Evolutionary conservation across 106 monocot species (phyloP).

Genomic region (Dioscorea dumetorum): DNA sequence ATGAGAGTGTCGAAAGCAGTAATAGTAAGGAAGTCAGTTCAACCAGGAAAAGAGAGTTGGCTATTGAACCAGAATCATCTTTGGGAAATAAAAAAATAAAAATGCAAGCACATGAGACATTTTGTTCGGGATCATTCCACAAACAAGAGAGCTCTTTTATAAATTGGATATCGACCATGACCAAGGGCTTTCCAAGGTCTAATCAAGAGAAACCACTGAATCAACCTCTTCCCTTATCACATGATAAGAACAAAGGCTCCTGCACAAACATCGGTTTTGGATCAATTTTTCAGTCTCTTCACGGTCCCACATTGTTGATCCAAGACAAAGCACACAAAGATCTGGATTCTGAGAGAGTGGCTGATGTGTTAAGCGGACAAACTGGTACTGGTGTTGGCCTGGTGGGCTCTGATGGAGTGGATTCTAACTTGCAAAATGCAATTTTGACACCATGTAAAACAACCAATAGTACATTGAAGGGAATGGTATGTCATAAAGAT

Average conservation of each 20-base stretch:
- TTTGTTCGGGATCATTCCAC: conserved; percentile 8
- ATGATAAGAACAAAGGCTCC: conserved; percentile 5
- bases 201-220: conserved; percentile 5
- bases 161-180: conserved; percentile 64
- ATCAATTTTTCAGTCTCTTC: conserved; percentile 45
- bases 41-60: conserved; percentile 31
- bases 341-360: conserved; percentile 16
- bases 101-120: conserved; percentile 9
- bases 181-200: conserved; percentile 21
- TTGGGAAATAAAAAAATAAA: conserved; percentile 31
- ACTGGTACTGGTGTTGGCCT: not conserved
- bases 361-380: conserved; percentile 11
- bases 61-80: conserved; percentile 9
- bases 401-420: not conserved
- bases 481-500: conserved; percentile 1
- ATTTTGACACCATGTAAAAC: conserved; percentile 4
- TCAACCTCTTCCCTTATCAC: conserved; percentile 2
- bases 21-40: conserved; percentile 23
- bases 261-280: conserved; percentile 29
- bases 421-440: conserved; percentile 2
- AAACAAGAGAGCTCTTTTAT: conserved; percentile 51
- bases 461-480: conserved; percentile 1
- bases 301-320: conserved; percentile 9
- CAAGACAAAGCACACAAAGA: not conserved
- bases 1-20: conserved; percentile 64